A percentile compares a stretch with the other conserved stretches of the same genome.
These are phyloP conservation scores for Metarhizium album DNA, from an alignment of 2,329 filamentous ascomycete species.

Conservation along the genomic window DNA sequence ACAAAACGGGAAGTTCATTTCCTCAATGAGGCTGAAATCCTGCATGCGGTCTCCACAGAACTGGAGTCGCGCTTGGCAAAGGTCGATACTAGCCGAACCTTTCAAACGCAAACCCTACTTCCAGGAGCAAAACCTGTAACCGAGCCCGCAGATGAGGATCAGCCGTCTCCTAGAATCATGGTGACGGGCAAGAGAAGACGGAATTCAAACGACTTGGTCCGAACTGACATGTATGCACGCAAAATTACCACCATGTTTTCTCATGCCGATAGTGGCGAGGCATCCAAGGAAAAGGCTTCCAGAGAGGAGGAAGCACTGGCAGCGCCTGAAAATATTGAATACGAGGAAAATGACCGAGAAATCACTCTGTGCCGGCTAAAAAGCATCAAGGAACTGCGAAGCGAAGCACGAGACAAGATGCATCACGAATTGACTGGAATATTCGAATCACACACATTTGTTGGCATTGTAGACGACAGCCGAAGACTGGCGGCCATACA, in stretches of 20 bases:
- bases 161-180: slow-evolving; percentile 22
- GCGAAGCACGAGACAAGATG: slow-evolving; percentile 68
- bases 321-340: slow-evolving; percentile 46
- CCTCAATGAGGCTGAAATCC: slow-evolving; percentile 92
- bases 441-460: slow-evolving; percentile 80
- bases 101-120: slow-evolving; percentile 85
- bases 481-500: slow-evolving; percentile 88
- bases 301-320: slow-evolving; percentile 23
- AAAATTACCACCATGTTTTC: slow-evolving; percentile 94
- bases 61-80: slow-evolving; percentile 69
- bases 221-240: slow-evolving; percentile 76
- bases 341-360: slow-evolving; percentile 59
- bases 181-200: slow-evolving; percentile 28
- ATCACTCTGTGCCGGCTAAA: slow-evolving; percentile 61
- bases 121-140: slow-evolving; percentile 43
- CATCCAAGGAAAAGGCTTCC: slow-evolving; percentile 8
- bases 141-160: slow-evolving; percentile 15
- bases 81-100: slow-evolving; percentile 88
- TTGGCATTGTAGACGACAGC: slow-evolving; percentile 81
- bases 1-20: slow-evolving; percentile 97
- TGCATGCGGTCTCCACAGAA: slow-evolving; percentile 71
- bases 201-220: slow-evolving; percentile 65
- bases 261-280: slow-evolving; percentile 33
- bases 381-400: slow-evolving; percentile 78
- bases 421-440: slow-evolving; percentile 81